These are phyloP conservation scores for Fomitiporia mediterranea DNA, from an alignment of 1,284 basidiomycete genomes.

Conservation along the genomic window DNA sequence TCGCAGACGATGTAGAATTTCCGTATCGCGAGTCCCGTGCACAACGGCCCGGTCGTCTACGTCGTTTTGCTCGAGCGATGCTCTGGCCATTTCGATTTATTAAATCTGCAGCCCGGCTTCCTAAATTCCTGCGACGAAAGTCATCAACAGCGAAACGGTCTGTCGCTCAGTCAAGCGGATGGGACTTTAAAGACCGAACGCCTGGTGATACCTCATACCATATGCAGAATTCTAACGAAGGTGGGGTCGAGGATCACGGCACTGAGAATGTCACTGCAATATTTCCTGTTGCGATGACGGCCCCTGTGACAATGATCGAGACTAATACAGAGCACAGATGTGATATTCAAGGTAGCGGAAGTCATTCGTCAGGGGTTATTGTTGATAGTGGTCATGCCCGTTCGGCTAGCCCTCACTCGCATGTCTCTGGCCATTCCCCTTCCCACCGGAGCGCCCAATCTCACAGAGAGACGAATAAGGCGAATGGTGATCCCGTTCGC, in stretches of 20 bases:
- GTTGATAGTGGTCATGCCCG: background rate
- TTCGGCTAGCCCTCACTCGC: conserved; percentile 1
- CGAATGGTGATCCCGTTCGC: background rate
- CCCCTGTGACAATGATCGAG: background rate
- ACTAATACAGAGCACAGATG: too few relatives aligned
- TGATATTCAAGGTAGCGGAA: background rate
- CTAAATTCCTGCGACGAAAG: background rate
- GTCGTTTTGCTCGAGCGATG: background rate
- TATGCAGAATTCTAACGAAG: background rate
- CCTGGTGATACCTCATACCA: conserved; percentile 1
- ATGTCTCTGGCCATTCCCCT: background rate
- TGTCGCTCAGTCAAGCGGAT: conserved; percentile 1
- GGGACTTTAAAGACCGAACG: conserved; percentile 5
- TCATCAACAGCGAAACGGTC: background rate
- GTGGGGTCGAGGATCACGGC: background rate
- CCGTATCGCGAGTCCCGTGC: background rate
- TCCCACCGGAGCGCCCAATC: background rate
- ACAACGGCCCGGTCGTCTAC: background rate
- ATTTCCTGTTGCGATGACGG: background rate
- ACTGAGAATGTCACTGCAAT: background rate
- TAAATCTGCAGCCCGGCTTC: background rate
- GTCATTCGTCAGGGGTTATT: background rate
- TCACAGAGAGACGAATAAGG: background rate
- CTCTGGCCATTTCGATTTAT: background rate
- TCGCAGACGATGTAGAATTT: conserved; percentile 1